Evolutionary conservation across 2,329 filamentous ascomycete species (phyloP), one percentile per base, ranked within the genome.

Genomic region (Aaosphaeria pasadenensis): DNA sequence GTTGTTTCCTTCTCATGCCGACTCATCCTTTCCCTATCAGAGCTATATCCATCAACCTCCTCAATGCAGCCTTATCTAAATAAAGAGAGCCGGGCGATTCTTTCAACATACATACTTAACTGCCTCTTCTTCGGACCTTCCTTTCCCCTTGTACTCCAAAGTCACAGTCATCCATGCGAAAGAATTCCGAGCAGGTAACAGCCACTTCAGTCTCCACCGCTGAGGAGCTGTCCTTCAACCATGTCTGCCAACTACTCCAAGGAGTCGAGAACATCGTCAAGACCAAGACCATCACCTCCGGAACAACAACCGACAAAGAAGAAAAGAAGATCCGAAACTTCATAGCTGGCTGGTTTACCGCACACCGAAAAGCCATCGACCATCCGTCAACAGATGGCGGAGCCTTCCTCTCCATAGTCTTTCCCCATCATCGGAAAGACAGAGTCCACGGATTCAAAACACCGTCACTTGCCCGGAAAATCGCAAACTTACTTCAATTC

Each of bases 341-440:
- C 5, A 76, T 89, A 33, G 62, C 72, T 7, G 67, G 74, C 30
- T 96, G 91, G 91, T 94, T 95, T 67, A 64, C 66, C 11, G 71
- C 74, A 1, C 81, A 95, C 63, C 80, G 81, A 5, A 67, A 69
- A 11, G 69, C 71, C 1, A 77, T 95, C 11, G 72, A 85, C 60
- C 74, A 77, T 0, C 71, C 80, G 6, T 74, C 79, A 30, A 82
- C 81, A 1, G 74, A 85, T 58, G 74, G 77, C 1, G 73, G 81
- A 1, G 86, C 88, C 2, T 71, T 96, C 1, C 74, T 95, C 0
- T 91, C 88, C 1, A 85, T 86, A 3, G 70, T 96, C 1, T 79
- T 95, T 0, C 89, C 91, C 0, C 85, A 91, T 53, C 84, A 80
- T 54, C 79, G 90, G 45, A 85, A 83, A 3, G 90, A 95, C 62